Conservation (phyloP, 768 basidiomycete genomes). For the Pleurotus citrinopileatus region DNA sequence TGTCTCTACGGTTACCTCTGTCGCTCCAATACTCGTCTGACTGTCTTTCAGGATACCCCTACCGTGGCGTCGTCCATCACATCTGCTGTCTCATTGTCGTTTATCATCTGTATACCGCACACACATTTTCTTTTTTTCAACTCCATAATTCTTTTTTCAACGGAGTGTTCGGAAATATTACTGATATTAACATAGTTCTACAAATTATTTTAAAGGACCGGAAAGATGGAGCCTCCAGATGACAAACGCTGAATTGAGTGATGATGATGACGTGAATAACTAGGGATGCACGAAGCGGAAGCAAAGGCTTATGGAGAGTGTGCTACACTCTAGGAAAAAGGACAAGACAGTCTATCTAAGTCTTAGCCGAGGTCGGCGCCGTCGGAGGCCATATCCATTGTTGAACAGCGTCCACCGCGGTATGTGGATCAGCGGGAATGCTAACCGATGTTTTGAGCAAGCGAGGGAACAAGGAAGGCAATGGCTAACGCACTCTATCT, state of each 20-base stretch:
- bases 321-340: too few species aligned
- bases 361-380: not conserved
- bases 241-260: not conserved
- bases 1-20: not conserved
- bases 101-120: constrained; percentile 9
- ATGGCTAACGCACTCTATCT: constrained; percentile 54
- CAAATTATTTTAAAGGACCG: constrained; percentile 2
- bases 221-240: not conserved
- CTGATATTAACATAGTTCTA: constrained; percentile 9
- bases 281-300: not conserved
- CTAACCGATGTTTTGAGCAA: constrained; percentile 33
- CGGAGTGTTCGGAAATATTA: constrained; percentile 6
- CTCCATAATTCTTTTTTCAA: constrained; percentile 1
- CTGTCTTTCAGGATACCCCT: constrained; percentile 3
- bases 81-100: constrained; percentile 6
- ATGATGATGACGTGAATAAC: not conserved
- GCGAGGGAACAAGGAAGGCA: constrained; percentile 2
- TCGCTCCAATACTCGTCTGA: not conserved
- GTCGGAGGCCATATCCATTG: constrained; percentile 71
- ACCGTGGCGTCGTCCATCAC: not conserved
- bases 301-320: not conserved
- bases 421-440: constrained; percentile 64
- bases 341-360: not conserved
- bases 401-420: constrained; percentile 64
- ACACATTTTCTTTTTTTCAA: not conserved